Conservation (phyloP, 306 rosid species). For the Prinsepia uniflora region DNA sequence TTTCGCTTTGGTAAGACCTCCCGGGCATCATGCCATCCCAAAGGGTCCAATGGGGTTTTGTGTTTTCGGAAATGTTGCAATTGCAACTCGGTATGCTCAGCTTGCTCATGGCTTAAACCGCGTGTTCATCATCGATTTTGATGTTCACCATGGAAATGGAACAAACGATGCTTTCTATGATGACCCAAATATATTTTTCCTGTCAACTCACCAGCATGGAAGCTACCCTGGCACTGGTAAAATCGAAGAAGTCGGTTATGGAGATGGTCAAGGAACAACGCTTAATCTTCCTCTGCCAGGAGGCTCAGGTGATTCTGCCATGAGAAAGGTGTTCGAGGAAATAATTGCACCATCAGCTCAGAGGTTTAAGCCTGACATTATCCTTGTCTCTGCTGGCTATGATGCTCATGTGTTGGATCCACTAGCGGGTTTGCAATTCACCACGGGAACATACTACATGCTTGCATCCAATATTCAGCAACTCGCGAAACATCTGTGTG, state of each 20-base stretch:
- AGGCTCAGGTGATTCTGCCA: slow-evolving; percentile 81
- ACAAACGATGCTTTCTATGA: slow-evolving; percentile 89
- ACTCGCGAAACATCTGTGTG: slow-evolving; percentile 69
- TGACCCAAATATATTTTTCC: slow-evolving; percentile 83
- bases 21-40: slow-evolving; percentile 95
- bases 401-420: slow-evolving; percentile 93
- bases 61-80: slow-evolving; percentile 84
- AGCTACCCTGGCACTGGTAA: slow-evolving; percentile 98
- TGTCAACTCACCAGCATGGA: slow-evolving; percentile 95
- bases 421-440: slow-evolving; percentile 69
- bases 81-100: slow-evolving; percentile 92
- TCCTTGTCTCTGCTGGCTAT: slow-evolving; percentile 97
- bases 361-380: slow-evolving; percentile 83
- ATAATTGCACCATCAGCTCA: slow-evolving; percentile 84
- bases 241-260: slow-evolving; percentile 66
- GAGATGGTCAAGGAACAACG: slow-evolving; percentile 90
- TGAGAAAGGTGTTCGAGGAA: slow-evolving; percentile 79
- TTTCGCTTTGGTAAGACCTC: slow-evolving; percentile 96
- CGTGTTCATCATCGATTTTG: slow-evolving; percentile 86
- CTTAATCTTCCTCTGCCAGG: slow-evolving; percentile 90
- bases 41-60: slow-evolving; percentile 94
- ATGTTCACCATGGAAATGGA: slow-evolving; percentile 95
- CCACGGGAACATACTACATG: slow-evolving; percentile 90
- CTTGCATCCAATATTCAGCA: slow-evolving; percentile 70
- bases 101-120: slow-evolving; percentile 74